A percentile compares a stretch with the other conserved stretches of the same genome.
Conservation (phyloP, 140 eudicot species). For the Oenanthe javanica region DNA sequence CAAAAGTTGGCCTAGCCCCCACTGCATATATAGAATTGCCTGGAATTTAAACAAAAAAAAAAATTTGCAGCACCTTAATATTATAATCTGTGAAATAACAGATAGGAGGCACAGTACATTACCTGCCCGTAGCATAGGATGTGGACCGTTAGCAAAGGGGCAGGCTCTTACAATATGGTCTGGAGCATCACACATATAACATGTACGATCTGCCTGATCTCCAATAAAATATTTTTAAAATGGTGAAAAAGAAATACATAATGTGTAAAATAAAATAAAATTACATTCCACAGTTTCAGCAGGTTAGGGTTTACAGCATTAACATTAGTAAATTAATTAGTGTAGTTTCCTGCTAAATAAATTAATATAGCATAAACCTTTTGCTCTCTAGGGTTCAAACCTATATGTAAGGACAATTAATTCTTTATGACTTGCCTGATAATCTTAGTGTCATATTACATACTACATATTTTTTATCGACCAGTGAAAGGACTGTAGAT, state of each 20-base stretch:
- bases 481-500: background rate
- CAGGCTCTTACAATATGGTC: constrained; percentile 77
- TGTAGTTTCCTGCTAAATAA: background rate
- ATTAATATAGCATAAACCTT: background rate
- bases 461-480: background rate
- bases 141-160: constrained; percentile 39
- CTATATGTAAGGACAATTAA: background rate
- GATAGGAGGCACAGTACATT: background rate
- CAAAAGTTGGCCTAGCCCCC: constrained; percentile 50
- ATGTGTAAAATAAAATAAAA: background rate
- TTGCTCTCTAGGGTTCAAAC: background rate
- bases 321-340: background rate
- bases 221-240: constrained; percentile 5
- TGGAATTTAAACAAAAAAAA: constrained; percentile 15
- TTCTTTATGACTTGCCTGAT: background rate
- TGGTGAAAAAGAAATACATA: background rate
- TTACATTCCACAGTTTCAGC: background rate
- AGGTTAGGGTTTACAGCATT: background rate
- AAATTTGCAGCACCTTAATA: background rate
- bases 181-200: constrained; percentile 80
- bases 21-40: constrained; percentile 41
- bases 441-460: background rate
- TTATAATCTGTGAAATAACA: background rate
- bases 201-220: constrained; percentile 52
- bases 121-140: constrained; percentile 45